A percentile compares a stretch with the other conserved stretches of the same genome.
phyloP scores from a whole-genome alignment of 805 yeast genomes.

The Metschnikowia reukaufii region DNA sequence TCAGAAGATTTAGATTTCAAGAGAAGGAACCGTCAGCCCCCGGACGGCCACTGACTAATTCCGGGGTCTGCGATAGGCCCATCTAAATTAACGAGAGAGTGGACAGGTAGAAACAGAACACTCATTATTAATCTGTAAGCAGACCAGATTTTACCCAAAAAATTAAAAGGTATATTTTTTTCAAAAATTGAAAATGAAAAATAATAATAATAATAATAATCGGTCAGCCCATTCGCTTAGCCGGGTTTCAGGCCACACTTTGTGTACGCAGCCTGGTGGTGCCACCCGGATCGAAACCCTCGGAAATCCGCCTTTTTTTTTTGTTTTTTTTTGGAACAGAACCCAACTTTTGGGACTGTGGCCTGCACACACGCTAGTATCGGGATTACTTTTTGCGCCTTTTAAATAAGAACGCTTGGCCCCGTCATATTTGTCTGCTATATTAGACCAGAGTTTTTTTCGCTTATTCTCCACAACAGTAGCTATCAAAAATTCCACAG shows the following conservation, averaged over 20 bases:
- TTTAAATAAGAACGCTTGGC: background rate
- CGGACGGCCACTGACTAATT: background rate
- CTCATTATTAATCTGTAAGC: too few relatives aligned
- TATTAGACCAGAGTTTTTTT: background rate
- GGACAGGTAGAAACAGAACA: too few relatives aligned
- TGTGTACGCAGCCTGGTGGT: background rate
- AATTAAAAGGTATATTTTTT: too few relatives aligned
- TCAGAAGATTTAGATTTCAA: background rate
- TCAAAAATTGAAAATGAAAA: too few relatives aligned
- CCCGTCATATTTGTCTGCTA: background rate
- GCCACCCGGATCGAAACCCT: background rate
- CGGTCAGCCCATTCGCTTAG: background rate
- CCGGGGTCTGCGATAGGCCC: background rate
- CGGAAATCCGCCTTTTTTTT: background rate
- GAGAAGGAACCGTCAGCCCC: background rate
- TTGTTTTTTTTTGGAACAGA: background rate
- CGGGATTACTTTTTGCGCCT: background rate
- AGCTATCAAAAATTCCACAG: background rate
- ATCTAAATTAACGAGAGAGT: background rate
- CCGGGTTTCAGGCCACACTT: background rate
- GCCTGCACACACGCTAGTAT: slow-evolving; percentile 4
- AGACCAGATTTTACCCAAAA: too few relatives aligned
- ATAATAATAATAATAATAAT: too few relatives aligned
- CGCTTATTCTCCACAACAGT: background rate
- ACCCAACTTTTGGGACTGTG: slow-evolving; percentile 11